Evolutionary conservation across 1,284 basidiomycete genomes (phyloP), one percentile per base, ranked within the genome.

Genomic region (Tilletia indica): DNA sequence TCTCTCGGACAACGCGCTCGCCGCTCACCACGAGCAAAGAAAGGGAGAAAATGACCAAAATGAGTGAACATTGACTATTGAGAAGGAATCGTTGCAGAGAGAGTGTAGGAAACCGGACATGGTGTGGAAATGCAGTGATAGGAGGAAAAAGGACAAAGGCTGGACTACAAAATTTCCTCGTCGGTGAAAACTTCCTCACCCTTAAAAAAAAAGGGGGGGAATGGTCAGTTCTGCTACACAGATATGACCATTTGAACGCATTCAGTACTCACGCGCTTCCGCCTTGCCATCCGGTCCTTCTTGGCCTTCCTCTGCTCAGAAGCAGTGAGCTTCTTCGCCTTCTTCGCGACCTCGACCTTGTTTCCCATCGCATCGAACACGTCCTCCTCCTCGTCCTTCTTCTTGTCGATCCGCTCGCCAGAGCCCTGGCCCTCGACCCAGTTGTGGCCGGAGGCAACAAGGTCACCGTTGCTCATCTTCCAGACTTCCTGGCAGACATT

Each of bases 351-450:
- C 39, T 39, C 38, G 51, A 79, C 70, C 73, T 78, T 78, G 76
- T 83, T 83, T 66, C 82, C 82, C 21, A 84, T 48, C 6, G 82
- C 81, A 70, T 83, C 82, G 66, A 71, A 71, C 42, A 73, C 70
- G 69, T 76, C 76, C 61, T 82, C 81, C 70, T 78, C 75, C 14
- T 80, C 81, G 21, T 77, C 79, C 72, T 78, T 76, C 75, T 82
- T 79, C 66, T 72, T 67, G 71, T 82, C 80, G 69, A 84, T 71
- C 70, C 80, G 78, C 68, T 78, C 78, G 14, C 81, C 81, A 25
- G 78, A 79, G 67, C 76, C 73, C 72, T 99, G 95, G 70, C 94
- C 94, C 87, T 99, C 96, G 82, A 97, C 93, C 86, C 85, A 86
- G 80, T 85, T 85, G 81, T 97, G 95, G 76, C 96, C 96, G 5